These are phyloP conservation scores for Ophiocytium majus DNA, from an alignment of 352 stramenopile genomes.

Conservation along the genomic window DNA sequence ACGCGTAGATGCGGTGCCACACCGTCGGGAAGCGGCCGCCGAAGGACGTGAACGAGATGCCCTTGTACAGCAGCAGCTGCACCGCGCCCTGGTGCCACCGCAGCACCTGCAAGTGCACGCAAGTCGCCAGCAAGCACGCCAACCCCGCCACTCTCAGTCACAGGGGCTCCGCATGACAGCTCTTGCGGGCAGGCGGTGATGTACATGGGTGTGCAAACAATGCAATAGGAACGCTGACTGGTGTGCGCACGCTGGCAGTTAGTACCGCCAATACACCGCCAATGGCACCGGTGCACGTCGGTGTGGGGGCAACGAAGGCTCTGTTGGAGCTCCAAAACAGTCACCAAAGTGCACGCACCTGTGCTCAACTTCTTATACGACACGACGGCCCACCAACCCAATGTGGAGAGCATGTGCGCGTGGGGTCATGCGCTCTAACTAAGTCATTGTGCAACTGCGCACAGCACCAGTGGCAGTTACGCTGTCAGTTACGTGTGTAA, in stretches of 20 bases:
- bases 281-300: too few relatives aligned
- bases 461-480: too few relatives aligned
- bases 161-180: conserved; percentile 27
- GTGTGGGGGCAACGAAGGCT: too few relatives aligned
- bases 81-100: conserved; percentile 54
- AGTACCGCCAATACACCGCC: too few relatives aligned
- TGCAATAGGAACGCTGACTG: neutral
- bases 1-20: conserved; percentile 52
- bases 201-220: neutral
- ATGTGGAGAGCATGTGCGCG: neutral
- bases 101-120: conserved; percentile 24
- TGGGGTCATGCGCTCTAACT: neutral
- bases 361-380: too few relatives aligned
- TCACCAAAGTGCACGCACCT: too few relatives aligned
- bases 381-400: conserved; percentile 21
- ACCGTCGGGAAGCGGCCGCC: conserved; percentile 52
- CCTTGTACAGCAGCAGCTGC: conserved; percentile 49
- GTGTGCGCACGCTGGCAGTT: neutral
- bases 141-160: neutral
- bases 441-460: too few relatives aligned
- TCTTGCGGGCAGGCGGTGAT: neutral
- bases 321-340: too few relatives aligned
- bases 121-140: neutral
- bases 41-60: conserved; percentile 45
- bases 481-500: too few relatives aligned